Base-by-base conservation (phyloP, 768 basidiomycete genomes). In the Leucocoprinus sp. region DNA sequence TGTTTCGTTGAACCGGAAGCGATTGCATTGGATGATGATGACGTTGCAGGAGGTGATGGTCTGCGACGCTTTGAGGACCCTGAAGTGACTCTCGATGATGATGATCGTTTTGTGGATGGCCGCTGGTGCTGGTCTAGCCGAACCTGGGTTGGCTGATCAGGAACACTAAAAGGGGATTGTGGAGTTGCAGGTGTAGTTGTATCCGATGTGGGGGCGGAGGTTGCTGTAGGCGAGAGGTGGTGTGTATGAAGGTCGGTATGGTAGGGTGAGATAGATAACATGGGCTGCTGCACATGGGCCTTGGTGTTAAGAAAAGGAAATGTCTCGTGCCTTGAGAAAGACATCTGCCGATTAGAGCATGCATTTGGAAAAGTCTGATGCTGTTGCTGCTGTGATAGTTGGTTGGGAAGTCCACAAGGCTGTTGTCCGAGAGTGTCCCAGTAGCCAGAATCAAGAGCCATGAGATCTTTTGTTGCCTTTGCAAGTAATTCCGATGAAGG, bases 391-490 rank as follows among this genome's bases (percentile, higher is more conserved):
- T 47, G 48, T 24, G 36, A 36, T 23, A 36, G 46, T 37, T 51
- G 50, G 43, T 54, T 29, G n/a, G 39, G 37, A 35, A 51, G 50
- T 22, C 49, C 51, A 48, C 52, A 52, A 50, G 58, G 49, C 45
- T 50, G 45, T 35, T 51, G 54, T 41, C 54, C 50, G 43, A 52
- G 52, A 22, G 45, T 47, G 15, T 42, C 45, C 69, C 66, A 78
- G 5, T 57, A 62, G 11, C 61, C 68, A 21, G 66, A 53, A 48
- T 83, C 83, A 21, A 88, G 69, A 3, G 83, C 70, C 80, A 91
- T 87, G 35, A 91, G 75, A 60, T 89, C 84, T 61, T 84, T 87
- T 0, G 87, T 90, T 0, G 86, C 86, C 62, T 82, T 84, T 43
- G 82, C 65, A 43, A 91, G 72, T 1, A 80, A 79, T 43, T 84